Base-by-base conservation (phyloP, 352 stramenopile genomes). In the Pythium phragmitis region DNA sequence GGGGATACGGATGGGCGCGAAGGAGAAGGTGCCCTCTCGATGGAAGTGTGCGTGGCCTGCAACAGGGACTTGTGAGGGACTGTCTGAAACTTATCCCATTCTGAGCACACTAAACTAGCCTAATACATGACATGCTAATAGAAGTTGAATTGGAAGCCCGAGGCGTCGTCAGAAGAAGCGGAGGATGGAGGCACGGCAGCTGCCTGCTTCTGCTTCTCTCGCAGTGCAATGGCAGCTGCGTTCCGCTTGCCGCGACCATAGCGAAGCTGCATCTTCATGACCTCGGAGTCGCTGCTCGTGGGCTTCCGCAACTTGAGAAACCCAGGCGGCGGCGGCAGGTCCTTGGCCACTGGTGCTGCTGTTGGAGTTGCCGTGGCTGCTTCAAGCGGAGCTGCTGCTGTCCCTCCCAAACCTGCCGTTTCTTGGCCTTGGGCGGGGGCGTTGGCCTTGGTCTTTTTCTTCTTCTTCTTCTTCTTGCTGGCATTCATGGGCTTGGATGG, bases 231-330 rank as follows among this genome's bases (percentile, higher is more conserved):
- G 0, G 82, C 82, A 2, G 69, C 61, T 43, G 86, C 53, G 43
- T 91, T 89, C 41, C 79, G 79, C 7, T 77, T 71, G 12, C 82
- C 82, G 11, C 76, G 73, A 19, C 82, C 82, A 51, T 91, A 91
- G 21, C 73, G 76, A 16, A 91, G 70, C 30, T 91, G 82, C 82
- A 91, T 91, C 63, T 82, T 84, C 21, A 78, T 75, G 37, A 88
- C 61, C 67, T 91, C 82, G 5, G 76, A 86, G 65, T 91, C 82
- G 45, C 73, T 82, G 47, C 76, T 81, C 43, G 75, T 85, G 8
- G 80, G 74, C 39, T 89, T 89, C 21, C 76, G 74, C 39, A 91
- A 64, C 58, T 77, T 86, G 7, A 90, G 28, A 36, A 88, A 86
- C 3, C 78, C 76, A n/a, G 73, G 68, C 33, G 67, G 30, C 2